Conservation (phyloP, 495 filamentous ascomycete species). For the Baudoinia panamericana region DNA sequence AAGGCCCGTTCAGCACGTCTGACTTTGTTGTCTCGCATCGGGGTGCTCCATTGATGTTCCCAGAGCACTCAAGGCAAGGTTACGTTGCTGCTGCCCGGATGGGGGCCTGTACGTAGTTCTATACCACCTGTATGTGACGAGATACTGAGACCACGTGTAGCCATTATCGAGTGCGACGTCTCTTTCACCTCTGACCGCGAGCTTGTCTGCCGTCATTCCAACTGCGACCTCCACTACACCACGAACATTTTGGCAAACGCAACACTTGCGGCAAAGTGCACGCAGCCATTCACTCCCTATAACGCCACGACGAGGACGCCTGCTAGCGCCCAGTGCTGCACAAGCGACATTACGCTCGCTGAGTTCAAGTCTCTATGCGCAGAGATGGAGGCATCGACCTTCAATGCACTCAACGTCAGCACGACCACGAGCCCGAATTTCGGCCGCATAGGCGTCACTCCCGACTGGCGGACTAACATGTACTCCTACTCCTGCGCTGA, state of each 20-base stretch:
- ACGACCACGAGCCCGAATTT: constrained; percentile 41
- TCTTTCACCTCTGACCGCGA: constrained; percentile 46
- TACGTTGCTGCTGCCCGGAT: constrained; percentile 42
- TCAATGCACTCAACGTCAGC: constrained; percentile 38
- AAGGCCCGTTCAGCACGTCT: constrained; percentile 32
- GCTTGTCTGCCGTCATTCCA: constrained; percentile 50
- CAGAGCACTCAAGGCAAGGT: constrained; percentile 44
- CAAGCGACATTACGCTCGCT: constrained; percentile 45
- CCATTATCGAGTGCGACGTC: constrained; percentile 50
- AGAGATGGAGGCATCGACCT: constrained; percentile 48
- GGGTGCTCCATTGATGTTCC: constrained; percentile 46
- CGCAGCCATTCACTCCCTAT: constrained; percentile 43
- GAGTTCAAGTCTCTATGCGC: constrained; percentile 48
- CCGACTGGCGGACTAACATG: constrained; percentile 43
- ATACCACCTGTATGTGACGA: not conserved
- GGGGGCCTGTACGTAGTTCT: constrained; percentile 39
- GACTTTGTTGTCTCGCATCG: constrained; percentile 45
- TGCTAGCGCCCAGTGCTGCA: constrained; percentile 47
- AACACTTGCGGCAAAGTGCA: constrained; percentile 47
- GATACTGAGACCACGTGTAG: not conserved
- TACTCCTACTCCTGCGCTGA: constrained; percentile 43
- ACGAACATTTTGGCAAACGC: constrained; percentile 47
- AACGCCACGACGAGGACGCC: constrained; percentile 21
- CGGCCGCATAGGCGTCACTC: constrained; percentile 32
- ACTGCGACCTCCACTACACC: constrained; percentile 51